Base-by-base conservation (phyloP, 2,329 filamentous ascomycete genomes). In the Elsinoe fawcettii region DNA sequence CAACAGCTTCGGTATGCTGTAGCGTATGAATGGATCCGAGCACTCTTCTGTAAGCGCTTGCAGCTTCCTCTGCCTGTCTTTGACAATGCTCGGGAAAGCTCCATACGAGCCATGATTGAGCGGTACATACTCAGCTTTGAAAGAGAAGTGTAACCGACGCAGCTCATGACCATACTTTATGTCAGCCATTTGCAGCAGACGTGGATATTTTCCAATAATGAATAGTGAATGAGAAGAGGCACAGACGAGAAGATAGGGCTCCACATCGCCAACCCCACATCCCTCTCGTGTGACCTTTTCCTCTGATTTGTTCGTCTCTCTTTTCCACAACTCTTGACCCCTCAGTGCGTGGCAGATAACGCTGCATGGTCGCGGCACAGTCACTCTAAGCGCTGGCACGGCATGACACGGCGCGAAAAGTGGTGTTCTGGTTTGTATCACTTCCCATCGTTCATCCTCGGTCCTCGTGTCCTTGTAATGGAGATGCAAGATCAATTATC, bases 11-110 rank as follows among this genome's bases (percentile, higher is more conserved):
- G 84, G 79, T 61, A 83, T 84, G 2, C 81, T 77, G 67, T 86
- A 87, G 22, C 87, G 83, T 66, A 92, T 84, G 74, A 90, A 96
- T 5, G 73, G 69, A 71, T 96, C 91, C 0, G 90, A 88, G 0
- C 75, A 76, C 1, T 79, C 74, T 73, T 96, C 90, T 34, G 77
- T 74, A 3, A 75, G 72, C 60, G 85, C 80, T 67, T 91, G 85
- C 65, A 85, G 87, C n/a, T 75, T 66, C 14, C 80, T 82, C 18
- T 86, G 77, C 51, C 77, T 77, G 12, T 78, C 71, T 14, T 78
- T 80, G 59, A 96, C 77, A 18, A 72, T 67, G 8, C 72, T 74
- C 2, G 91, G 90, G 64, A 85, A 84, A 1, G 85, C 84, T 32
- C 91, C 91, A 67, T 88, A 96, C 0, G 90, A 95, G 51, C 89